Base-by-base conservation (phyloP, 495 filamentous ascomycete species). In the Halenospora varia region DNA sequence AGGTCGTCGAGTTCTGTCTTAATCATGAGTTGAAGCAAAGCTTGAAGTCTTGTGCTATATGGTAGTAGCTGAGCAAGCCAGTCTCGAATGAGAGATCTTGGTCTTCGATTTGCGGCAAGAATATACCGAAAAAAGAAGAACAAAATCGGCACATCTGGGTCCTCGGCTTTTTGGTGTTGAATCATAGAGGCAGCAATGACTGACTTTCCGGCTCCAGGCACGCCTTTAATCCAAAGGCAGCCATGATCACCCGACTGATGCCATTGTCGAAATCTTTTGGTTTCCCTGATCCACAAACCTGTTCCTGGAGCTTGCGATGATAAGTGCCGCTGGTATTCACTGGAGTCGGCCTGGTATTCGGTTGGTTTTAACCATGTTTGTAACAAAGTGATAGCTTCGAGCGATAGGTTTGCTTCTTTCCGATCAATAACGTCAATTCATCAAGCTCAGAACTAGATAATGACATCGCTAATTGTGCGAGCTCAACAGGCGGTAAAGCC, bases 41-140 rank as follows among this genome's bases (percentile, higher is more conserved):
- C 42, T 58, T 79, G 78, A n/a, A 83, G 64, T 0, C 59, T 56
- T 0, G 71, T 66, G 47, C 73, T 77, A 47, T 65, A 73, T 10
- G 61, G 48, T 2, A 81, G 66, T 1, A 78, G 15, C 56, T 78
- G 76, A 11, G 57, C 64, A 4, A 77, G 61, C 69, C 71, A 82
- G 66, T 79, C 78, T 11, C 71, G 70, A 11, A 77, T 51, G 17
- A 76, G 57, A 4, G 66, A 58, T 15, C 62, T 57, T 0, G 77
- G 75, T 15, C 64, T 57, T 62, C 74, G 73, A 61, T 82, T 82
- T 15, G 74, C 67, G 22, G 68, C 62, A 56, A 82, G 73, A 57
- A 80, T 81, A 47, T 80, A 73, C 3, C 78, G 72, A 60, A 80
- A 80, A 66, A 83, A 83, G 63, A 83, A 81, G 55, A 65, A 80